These are phyloP conservation scores for Trichophyton benhamiae DNA, from an alignment of 2,329 filamentous ascomycete species.

Conservation along the genomic window DNA sequence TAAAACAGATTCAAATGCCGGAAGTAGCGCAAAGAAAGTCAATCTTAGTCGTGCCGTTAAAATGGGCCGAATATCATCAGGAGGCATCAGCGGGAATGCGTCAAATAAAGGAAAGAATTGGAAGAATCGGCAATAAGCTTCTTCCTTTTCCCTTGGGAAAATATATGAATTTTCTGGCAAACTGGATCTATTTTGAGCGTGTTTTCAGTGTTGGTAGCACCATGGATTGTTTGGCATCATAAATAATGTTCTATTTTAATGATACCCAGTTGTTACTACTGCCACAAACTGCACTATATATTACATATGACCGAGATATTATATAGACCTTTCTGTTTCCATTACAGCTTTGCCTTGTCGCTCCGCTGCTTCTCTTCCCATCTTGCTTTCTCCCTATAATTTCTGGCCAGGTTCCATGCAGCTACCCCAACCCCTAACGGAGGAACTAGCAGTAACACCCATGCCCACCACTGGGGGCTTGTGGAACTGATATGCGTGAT, in stretches of 20 bases:
- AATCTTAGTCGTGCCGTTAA: neutral
- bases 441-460: constrained; percentile 54
- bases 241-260: neutral
- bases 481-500: constrained; percentile 49
- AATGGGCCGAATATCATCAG: neutral
- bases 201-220: neutral
- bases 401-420: constrained; percentile 60
- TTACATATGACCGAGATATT: neutral
- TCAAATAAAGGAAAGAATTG: neutral
- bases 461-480: constrained; percentile 78
- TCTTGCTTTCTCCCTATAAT: constrained; percentile 53
- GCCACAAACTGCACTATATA: neutral
- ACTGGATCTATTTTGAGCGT: neutral
- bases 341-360: constrained; percentile 48
- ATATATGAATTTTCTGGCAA: neutral
- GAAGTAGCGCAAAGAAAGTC: neutral
- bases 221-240: neutral
- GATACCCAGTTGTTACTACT: neutral
- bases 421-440: constrained; percentile 59
- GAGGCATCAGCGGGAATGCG: neutral
- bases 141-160: neutral
- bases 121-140: neutral
- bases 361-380: constrained; percentile 53
- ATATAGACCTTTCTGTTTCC: neutral
- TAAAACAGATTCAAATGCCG: neutral